Evolutionary conservation across 2,329 filamentous ascomycete genomes (phyloP).

Genomic region (Alternaria infectoria): DNA sequence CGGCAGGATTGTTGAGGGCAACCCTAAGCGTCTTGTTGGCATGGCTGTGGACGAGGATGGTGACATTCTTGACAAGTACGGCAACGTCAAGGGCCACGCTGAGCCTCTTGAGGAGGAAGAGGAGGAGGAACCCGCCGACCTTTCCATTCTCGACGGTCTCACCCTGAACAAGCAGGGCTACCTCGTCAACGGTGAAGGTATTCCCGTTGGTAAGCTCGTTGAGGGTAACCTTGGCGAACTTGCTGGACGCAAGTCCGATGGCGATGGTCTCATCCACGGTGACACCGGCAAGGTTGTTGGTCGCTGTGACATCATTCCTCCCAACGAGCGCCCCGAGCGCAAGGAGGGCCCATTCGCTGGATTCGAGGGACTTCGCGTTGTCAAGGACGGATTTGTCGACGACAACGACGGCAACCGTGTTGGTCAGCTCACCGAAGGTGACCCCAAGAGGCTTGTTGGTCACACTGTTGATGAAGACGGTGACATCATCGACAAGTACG

Average conservation of each 20-base stretch:
- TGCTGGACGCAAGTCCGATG: conserved; percentile 62
- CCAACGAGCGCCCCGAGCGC: conserved; percentile 61
- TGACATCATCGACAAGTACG: conserved; percentile 79
- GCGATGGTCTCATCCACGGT: conserved; percentile 62
- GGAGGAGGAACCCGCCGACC: conserved; percentile 52
- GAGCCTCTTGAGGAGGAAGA: conserved; percentile 59
- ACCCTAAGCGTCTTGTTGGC: conserved; percentile 65
- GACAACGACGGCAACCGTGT: conserved; percentile 80
- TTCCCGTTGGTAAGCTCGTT: conserved; percentile 62
- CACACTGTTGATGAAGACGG: conserved; percentile 81
- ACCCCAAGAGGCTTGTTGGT: conserved; percentile 74
- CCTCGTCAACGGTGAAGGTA: conserved; percentile 60
- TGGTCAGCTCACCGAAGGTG: conserved; percentile 73
- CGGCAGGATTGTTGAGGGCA: conserved; percentile 63
- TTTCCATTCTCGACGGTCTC: conserved; percentile 61
- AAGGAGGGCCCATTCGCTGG: conserved; percentile 73
- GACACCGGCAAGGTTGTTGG: conserved; percentile 63
- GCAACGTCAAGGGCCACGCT: conserved; percentile 66
- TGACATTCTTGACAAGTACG: conserved; percentile 66
- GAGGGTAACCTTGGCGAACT: conserved; percentile 64
- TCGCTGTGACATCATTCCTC: conserved; percentile 63
- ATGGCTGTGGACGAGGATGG: conserved; percentile 67
- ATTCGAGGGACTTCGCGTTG: conserved; percentile 68
- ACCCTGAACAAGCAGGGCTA: conserved; percentile 65
- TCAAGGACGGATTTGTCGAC: conserved; percentile 74